Conservation (phyloP, 495 filamentous ascomycete genomes). For the Hyaloscypha variabilis region DNA sequence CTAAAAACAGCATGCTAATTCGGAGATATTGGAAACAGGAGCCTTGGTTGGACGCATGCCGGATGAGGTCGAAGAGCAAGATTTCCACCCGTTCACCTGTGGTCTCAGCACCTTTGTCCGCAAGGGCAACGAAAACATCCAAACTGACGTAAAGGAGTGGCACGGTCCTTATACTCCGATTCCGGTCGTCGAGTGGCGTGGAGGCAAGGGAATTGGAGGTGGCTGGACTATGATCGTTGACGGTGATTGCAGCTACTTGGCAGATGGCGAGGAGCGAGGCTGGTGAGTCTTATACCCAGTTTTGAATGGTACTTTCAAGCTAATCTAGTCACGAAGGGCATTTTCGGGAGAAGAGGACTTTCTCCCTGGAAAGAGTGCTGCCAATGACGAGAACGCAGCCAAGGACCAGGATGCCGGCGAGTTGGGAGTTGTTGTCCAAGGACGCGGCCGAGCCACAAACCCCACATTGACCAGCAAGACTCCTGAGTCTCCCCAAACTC, state of each 20-base stretch:
- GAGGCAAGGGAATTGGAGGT: slow-evolving; percentile 69
- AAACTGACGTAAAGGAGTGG: slow-evolving; percentile 33
- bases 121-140: slow-evolving; percentile 30
- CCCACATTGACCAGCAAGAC: slow-evolving; percentile 10
- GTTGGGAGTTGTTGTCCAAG: slow-evolving; percentile 39
- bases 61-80: slow-evolving; percentile 64
- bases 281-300: slow-evolving; percentile 64
- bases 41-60: slow-evolving; percentile 78
- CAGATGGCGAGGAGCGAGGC: slow-evolving; percentile 80
- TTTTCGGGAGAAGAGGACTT: slow-evolving; percentile 80
- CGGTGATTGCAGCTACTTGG: slow-evolving; percentile 81
- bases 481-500: neutral
- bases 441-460: slow-evolving; percentile 14
- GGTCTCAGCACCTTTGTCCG: slow-evolving; percentile 62
- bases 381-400: neutral
- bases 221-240: slow-evolving; percentile 81
- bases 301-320: slow-evolving; percentile 13
- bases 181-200: slow-evolving; percentile 57
- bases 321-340: slow-evolving; percentile 53
- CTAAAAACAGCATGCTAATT: too few relatives aligned
- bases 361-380: slow-evolving; percentile 33
- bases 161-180: slow-evolving; percentile 40
- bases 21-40: too few relatives aligned
- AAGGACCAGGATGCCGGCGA: slow-evolving; percentile 35
- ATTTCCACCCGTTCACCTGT: slow-evolving; percentile 88